Evolutionary conservation across 768 basidiomycete genomes (phyloP).

Genomic region (Dacryopinax spathularia): DNA sequence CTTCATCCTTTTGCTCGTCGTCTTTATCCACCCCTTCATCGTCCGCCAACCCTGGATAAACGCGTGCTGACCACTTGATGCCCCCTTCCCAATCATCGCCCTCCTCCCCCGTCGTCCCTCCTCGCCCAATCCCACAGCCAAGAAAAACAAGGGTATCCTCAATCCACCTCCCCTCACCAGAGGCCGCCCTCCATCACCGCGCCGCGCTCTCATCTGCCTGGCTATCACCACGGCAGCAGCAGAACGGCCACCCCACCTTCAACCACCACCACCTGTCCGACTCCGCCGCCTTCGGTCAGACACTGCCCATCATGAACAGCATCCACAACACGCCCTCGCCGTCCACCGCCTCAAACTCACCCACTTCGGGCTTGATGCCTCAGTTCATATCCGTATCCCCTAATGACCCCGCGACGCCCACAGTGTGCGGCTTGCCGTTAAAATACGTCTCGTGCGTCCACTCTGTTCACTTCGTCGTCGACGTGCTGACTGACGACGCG

Average conservation of each 20-base stretch:
- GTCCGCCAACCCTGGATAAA: conserved; percentile 5
- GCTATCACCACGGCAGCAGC: background rate
- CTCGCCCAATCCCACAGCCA: background rate
- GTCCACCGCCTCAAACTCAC: background rate
- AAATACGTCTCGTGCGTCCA: conserved; percentile 74
- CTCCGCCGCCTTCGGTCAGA: background rate
- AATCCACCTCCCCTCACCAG: background rate
- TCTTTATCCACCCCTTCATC: conserved; percentile 8
- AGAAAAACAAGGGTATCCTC: conserved; percentile 1
- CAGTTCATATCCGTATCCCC: background rate
- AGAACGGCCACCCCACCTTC: too few species aligned
- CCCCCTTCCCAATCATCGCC: background rate
- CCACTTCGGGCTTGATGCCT: background rate
- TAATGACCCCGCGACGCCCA: conserved; percentile 24
- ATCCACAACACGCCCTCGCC: background rate
- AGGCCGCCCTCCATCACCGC: background rate
- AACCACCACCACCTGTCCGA: background rate
- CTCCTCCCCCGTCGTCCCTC: background rate
- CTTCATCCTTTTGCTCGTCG: background rate
- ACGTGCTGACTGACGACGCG: background rate
- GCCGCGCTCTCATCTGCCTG: background rate
- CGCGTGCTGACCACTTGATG: background rate
- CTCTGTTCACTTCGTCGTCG: background rate
- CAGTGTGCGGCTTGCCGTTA: conserved; percentile 53
- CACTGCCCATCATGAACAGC: background rate